Conservation (phyloP, 805 yeast species). For the Cyberlindnera maclurae region DNA sequence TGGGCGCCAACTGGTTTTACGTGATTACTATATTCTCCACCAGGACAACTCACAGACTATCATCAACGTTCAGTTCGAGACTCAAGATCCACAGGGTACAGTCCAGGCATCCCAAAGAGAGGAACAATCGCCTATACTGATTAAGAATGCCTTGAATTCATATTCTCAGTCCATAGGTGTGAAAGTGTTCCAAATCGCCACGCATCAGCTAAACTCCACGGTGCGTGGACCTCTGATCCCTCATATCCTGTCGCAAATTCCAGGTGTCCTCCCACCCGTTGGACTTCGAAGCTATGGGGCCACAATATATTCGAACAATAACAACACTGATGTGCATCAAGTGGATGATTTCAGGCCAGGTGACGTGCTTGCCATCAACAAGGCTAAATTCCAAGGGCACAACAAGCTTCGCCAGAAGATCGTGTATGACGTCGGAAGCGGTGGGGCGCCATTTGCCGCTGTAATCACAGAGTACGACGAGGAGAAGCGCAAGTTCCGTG, state of each 20-base stretch:
- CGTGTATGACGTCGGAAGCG: slow-evolving; percentile 49
- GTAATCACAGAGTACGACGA: slow-evolving; percentile 70
- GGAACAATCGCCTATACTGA: slow-evolving; percentile 38
- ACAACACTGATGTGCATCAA: slow-evolving; percentile 42
- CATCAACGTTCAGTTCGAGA: slow-evolving; percentile 51
- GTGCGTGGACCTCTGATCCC: slow-evolving; percentile 26
- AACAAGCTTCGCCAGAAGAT: slow-evolving; percentile 51
- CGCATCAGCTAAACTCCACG: slow-evolving; percentile 24
- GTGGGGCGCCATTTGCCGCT: slow-evolving; percentile 45
- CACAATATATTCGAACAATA: slow-evolving; percentile 51
- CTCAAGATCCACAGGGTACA: slow-evolving; percentile 45
- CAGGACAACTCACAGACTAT: slow-evolving; percentile 65
- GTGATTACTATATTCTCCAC: slow-evolving; percentile 67
- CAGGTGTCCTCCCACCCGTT: slow-evolving; percentile 46
- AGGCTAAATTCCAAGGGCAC: slow-evolving; percentile 67
- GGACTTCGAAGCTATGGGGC: slow-evolving; percentile 70
- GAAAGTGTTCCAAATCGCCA: slow-evolving; percentile 39
- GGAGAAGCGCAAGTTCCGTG: slow-evolving; percentile 62
- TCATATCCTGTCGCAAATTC: slow-evolving; percentile 30
- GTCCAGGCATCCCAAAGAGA: slow-evolving; percentile 28
- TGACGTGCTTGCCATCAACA: slow-evolving; percentile 70
- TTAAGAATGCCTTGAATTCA: slow-evolving; percentile 40
- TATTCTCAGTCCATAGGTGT: slow-evolving; percentile 47
- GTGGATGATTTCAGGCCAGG: slow-evolving; percentile 70
- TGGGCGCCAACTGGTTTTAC: slow-evolving; percentile 36